Percentiles rank a stretch among this genome's conserved stretches.
Conservation (phyloP, 23 red algal genomes). For the Cyanidium caldarium region DNA sequence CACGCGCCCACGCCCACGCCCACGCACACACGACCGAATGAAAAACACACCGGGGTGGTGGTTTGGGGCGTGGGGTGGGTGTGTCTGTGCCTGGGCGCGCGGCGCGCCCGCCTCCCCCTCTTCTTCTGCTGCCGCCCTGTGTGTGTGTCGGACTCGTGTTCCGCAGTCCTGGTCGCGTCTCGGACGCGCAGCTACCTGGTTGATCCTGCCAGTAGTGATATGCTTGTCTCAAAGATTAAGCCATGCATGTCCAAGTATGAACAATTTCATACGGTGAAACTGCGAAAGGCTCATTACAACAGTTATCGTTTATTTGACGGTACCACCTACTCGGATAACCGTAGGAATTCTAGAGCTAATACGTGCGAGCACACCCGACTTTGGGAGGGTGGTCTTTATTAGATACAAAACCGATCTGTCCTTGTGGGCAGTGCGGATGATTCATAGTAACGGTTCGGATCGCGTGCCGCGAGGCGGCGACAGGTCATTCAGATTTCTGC, state of each 20-base stretch:
- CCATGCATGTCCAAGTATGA: conserved; percentile 79
- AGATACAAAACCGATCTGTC: conserved; percentile 17
- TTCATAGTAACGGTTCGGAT: conserved; percentile 21
- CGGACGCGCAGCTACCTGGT: conserved; percentile 27
- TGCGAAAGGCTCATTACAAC: conserved; percentile 80
- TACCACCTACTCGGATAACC: conserved; percentile 49
- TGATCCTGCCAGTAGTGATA: conserved; percentile 58
- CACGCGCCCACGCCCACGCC: not conserved
- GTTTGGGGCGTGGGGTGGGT: not conserved
- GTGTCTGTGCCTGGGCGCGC: too few species aligned
- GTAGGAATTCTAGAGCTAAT: conserved; percentile 86
- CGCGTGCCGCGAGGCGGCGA: conserved; percentile 10
- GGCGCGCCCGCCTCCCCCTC: too few species aligned
- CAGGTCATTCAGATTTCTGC: conserved; percentile 40
- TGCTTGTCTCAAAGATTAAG: conserved; percentile 46
- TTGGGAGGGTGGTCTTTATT: conserved; percentile 29
- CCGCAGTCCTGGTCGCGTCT: not conserved
- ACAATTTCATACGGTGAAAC: conserved; percentile 53
- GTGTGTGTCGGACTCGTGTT: not conserved
- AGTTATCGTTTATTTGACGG: conserved; percentile 40
- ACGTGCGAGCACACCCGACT: conserved; percentile 21
- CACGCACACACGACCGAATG: not conserved
- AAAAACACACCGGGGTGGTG: not conserved
- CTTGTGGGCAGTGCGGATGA: conserved; percentile 4
- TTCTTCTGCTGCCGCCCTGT: too few species aligned